phyloP scores from a whole-genome alignment of 441 rosid species.

The Populus trichocarpa region DNA sequence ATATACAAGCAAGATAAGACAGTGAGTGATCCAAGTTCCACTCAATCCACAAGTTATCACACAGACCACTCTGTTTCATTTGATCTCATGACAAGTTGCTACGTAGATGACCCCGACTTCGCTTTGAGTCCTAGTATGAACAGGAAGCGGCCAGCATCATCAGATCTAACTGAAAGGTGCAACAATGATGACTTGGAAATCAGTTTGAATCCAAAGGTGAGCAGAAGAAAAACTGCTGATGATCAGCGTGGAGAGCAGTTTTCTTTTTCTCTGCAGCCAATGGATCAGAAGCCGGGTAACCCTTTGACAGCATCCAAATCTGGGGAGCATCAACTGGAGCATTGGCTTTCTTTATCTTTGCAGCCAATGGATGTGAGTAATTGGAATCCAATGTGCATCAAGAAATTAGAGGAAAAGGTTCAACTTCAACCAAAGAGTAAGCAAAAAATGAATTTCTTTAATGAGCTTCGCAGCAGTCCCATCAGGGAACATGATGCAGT shows the following conservation, averaged over 20 bases:
- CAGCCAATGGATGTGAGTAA: not conserved
- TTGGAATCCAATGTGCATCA: not conserved
- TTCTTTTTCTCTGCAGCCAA: not conserved
- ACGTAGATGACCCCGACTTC: not conserved
- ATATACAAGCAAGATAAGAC: not conserved
- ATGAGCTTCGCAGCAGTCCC: not conserved
- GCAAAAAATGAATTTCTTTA: not conserved
- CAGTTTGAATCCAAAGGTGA: not conserved
- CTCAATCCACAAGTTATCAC: not conserved
- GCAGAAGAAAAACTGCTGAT: not conserved
- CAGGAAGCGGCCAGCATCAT: not conserved
- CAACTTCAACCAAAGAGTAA: not conserved
- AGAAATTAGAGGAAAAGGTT: not conserved
- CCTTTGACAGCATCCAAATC: not conserved
- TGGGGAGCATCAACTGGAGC: not conserved
- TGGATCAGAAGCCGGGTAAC: not conserved
- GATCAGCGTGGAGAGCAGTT: not conserved
- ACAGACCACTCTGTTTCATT: not conserved
- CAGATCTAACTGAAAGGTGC: not conserved
- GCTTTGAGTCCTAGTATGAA: not conserved
- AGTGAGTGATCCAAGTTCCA: not conserved
- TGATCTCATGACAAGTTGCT: not conserved
- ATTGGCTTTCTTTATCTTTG: not conserved
- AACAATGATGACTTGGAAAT: not conserved
- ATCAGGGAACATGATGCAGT: not conserved